Base-by-base conservation (phyloP, 768 basidiomycete genomes). In the Flagelloscypha sp. region DNA sequence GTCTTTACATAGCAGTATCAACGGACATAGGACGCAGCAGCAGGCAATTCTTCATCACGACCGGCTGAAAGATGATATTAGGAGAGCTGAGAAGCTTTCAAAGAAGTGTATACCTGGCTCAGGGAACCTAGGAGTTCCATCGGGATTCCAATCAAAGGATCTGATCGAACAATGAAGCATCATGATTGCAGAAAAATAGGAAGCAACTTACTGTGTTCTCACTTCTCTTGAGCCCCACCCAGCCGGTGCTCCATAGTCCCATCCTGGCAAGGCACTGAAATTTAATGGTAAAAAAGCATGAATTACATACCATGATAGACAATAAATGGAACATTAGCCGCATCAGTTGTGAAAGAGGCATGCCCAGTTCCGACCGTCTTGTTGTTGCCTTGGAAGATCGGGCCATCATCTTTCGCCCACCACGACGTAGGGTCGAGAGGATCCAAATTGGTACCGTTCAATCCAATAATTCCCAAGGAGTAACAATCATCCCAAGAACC, bases 351-450 rank as follows among this genome's bases (percentile, higher is more conserved):
- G 40, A 41, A 41, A 12, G 40, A 41, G 23, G 40, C 40, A 27
- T 41, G 40, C 16, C 40, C 40, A 2, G 40, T 41, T 10, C 40
- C 40, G 6, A 41, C 35, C 2, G 40, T 41, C n/a, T 24, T 24
- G 2, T 30, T n/a, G 15, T 35, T 41, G 7, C 15, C 15, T 2
- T 24, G 17, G 30, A 41, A 41, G 6, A 41, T 35, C 6, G 40
- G 40, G 12, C 17, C 40, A 25, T 41, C 40, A 13, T 41, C 40
- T 7, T 36, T 41, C 1, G 40, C 27, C 40, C 40, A 41, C 40
- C 40, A 41, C 3, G 40, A 41, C 0, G 24, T 21, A 11, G 35
- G 40, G 24, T 41, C 48, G 72, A 74, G 38, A 71, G 70, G 68
- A 64, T 74, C 29, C 61, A 66, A 55, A 63, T 65, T 17, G 30